Evolutionary conservation across 2,329 filamentous ascomycete species (phyloP).

Genomic region (Ophiostoma quercus): DNA sequence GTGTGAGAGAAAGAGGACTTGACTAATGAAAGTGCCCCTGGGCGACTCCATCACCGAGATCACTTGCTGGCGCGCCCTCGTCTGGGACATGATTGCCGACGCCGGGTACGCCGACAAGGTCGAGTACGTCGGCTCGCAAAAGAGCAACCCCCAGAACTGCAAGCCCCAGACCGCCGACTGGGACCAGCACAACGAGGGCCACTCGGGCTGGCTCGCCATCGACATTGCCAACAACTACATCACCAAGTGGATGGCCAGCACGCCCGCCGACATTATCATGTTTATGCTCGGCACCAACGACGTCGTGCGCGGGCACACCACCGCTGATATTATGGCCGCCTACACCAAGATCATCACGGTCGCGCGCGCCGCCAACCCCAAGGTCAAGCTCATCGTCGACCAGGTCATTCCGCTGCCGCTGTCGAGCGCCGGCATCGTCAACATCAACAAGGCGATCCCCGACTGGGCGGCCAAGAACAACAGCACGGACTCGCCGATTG

Average conservation of each 20-base stretch:
- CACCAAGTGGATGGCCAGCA: neutral
- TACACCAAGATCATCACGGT: neutral
- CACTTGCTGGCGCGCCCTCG: slow-evolving; percentile 39
- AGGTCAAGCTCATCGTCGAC: slow-evolving; percentile 41
- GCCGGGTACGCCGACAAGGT: slow-evolving; percentile 36
- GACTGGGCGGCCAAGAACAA: slow-evolving; percentile 37
- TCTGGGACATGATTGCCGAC: slow-evolving; percentile 39
- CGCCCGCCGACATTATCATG: neutral
- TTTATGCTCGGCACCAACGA: neutral
- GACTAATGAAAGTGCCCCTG: neutral
- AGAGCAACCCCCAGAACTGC: slow-evolving; percentile 38
- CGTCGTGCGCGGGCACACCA: neutral
- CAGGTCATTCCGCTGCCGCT: slow-evolving; percentile 38
- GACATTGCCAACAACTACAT: slow-evolving; percentile 41
- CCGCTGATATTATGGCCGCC: neutral
- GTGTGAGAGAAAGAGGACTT: neutral
- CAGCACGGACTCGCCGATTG: slow-evolving; percentile 38
- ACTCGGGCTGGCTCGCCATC: slow-evolving; percentile 41
- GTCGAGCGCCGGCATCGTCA: slow-evolving; percentile 29
- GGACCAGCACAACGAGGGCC: slow-evolving; percentile 42
- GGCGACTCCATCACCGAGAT: neutral
- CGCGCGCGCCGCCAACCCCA: slow-evolving; percentile 32
- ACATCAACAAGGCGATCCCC: slow-evolving; percentile 29
- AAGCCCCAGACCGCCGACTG: slow-evolving; percentile 34
- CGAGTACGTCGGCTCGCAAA: slow-evolving; percentile 41